A percentile compares a stretch with the other conserved stretches of the same genome.
These are phyloP conservation scores for Calocybe cyanea DNA, from an alignment of 768 basidiomycete species.

Conservation along the genomic window DNA sequence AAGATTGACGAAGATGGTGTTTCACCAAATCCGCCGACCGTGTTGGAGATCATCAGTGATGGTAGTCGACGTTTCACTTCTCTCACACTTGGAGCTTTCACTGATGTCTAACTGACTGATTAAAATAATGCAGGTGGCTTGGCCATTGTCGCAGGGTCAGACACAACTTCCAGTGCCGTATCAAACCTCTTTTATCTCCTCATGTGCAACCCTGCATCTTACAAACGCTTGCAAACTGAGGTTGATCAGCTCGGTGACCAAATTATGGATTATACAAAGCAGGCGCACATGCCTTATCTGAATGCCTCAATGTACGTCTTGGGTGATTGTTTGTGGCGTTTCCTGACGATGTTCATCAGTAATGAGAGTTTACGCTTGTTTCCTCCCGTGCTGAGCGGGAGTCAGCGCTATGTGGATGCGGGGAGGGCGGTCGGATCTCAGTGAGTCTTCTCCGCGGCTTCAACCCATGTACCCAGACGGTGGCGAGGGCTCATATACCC, in stretches of 20 bases:
- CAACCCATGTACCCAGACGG: too few relatives aligned
- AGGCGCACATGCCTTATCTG: conserved; percentile 30
- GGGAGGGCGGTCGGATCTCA: conserved; percentile 36
- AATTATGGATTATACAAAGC: conserved; percentile 21
- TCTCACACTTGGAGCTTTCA: background rate
- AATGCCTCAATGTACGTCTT: conserved; percentile 31
- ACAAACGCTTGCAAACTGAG: conserved; percentile 30
- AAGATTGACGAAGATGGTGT: conserved; percentile 40
- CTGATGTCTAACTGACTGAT: too few relatives aligned
- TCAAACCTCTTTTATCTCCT: conserved; percentile 31
- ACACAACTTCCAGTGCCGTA: conserved; percentile 35
- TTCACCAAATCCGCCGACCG: conserved; percentile 25
- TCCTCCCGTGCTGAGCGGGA: conserved; percentile 46
- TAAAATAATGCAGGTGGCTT: conserved; percentile 19
- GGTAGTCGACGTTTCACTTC: conserved; percentile 18
- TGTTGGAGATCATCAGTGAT: conserved; percentile 32
- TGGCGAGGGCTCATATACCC: background rate
- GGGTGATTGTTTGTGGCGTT: background rate
- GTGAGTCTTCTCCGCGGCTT: conserved; percentile 23
- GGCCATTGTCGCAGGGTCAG: conserved; percentile 39
- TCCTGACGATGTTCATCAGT: conserved; percentile 22
- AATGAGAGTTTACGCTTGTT: conserved; percentile 48
- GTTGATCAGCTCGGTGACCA: conserved; percentile 27
- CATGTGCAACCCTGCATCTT: conserved; percentile 26
- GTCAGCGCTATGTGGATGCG: conserved; percentile 37